phyloP scores from a whole-genome alignment of 2,329 filamentous ascomycete species.

The Colletotrichum tofieldiae region DNA sequence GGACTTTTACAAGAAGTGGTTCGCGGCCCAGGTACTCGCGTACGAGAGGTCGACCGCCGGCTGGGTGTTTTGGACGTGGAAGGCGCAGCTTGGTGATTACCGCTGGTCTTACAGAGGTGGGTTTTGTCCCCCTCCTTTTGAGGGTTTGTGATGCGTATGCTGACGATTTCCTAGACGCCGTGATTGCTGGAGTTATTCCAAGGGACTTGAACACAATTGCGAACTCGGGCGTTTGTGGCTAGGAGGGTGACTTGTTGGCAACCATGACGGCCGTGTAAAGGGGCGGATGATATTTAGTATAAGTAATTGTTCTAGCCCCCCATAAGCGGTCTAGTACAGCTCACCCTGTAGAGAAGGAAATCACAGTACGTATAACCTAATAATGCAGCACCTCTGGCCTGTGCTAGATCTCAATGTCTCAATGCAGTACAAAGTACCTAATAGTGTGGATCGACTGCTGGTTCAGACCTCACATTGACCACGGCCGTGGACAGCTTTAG shows the following conservation, averaged over 20 bases:
- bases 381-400: no score
- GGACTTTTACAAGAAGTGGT: conserved; percentile 71
- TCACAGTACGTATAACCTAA: no score
- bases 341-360: no score
- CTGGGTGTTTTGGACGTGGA: conserved; percentile 76
- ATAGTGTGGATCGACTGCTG: no score
- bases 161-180: conserved; percentile 26
- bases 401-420: no score
- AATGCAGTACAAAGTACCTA: no score
- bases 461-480: no score
- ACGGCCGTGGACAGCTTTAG: no score
- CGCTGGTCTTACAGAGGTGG: conserved; percentile 49
- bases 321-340: no score
- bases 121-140: background rate
- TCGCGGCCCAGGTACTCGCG: conserved; percentile 68
- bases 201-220: conserved; percentile 38
- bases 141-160: background rate
- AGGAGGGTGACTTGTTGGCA: background rate
- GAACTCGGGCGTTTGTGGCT: conserved; percentile 28
- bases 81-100: conserved; percentile 55
- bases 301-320: no score
- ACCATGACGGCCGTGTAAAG: background rate
- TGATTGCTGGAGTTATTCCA: conserved; percentile 38
- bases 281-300: background rate
- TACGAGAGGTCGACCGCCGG: conserved; percentile 68